phyloP scores from a whole-genome alignment of 306 rosid genomes.

The Betula pendula region DNA sequence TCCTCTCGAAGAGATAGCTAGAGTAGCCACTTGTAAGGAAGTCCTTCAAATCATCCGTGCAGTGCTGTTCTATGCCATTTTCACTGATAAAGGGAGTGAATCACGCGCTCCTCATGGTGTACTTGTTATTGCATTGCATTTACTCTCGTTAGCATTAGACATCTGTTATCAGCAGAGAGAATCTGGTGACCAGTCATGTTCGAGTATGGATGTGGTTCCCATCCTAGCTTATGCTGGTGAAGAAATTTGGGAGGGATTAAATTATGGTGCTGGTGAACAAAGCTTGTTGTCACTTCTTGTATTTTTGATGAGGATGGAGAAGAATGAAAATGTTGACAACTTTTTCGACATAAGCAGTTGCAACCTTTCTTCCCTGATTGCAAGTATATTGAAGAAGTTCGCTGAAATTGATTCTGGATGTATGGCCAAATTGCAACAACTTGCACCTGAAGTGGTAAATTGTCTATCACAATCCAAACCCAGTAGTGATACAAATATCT shows the following conservation, averaged over 20 bases:
- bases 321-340: conserved; percentile 48
- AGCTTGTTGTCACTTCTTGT: conserved; percentile 92
- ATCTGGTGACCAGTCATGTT: conserved; percentile 38
- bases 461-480: conserved; percentile 44
- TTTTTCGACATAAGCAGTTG: conserved; percentile 64
- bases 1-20: conserved; percentile 72
- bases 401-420: conserved; percentile 74
- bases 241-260: conserved; percentile 45
- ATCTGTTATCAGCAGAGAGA: conserved; percentile 66
- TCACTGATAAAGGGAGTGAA: conserved; percentile 54
- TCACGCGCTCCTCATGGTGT: conserved; percentile 92
- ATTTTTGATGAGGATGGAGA: conserved; percentile 67
- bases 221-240: conserved; percentile 65
- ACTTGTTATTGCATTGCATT: conserved; percentile 81
- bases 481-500: conserved; percentile 41
- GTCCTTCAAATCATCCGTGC: conserved; percentile 80
- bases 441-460: conserved; percentile 73
- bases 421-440: conserved; percentile 64
- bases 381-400: conserved; percentile 78
- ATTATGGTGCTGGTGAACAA: conserved; percentile 61
- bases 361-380: conserved; percentile 63
- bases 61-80: conserved; percentile 80
- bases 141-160: conserved; percentile 79
- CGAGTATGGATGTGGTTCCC: conserved; percentile 53
- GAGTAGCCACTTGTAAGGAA: conserved; percentile 83